Conservation (phyloP, 495 filamentous ascomycete genomes). For the Melanomma pulvis-pyrius region DNA sequence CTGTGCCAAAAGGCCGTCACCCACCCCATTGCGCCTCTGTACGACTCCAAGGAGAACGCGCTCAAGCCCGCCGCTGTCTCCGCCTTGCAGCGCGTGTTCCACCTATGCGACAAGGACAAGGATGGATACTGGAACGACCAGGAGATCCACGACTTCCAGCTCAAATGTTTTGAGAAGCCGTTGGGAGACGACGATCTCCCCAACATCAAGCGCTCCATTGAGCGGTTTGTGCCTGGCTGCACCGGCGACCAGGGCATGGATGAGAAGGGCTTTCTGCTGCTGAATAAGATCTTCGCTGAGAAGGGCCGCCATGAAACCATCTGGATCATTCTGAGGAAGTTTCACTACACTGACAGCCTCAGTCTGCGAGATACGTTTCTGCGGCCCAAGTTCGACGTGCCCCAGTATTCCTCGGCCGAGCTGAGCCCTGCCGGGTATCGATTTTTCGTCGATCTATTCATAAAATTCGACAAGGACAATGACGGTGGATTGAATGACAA, state of each 20-base stretch:
- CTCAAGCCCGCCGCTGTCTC: constrained; percentile 87
- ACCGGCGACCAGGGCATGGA: constrained; percentile 74
- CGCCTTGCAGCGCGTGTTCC: constrained; percentile 87
- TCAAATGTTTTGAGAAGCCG: constrained; percentile 85
- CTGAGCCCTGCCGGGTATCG: constrained; percentile 92
- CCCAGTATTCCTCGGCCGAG: constrained; percentile 86
- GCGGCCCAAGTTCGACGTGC: constrained; percentile 93
- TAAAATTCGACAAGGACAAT: constrained; percentile 94
- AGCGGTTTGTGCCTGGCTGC: constrained; percentile 64
- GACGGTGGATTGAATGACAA: constrained; percentile 88
- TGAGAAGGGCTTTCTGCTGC: constrained; percentile 76
- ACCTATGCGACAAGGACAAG: constrained; percentile 92
- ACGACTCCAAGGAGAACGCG: constrained; percentile 85
- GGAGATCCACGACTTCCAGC: constrained; percentile 88
- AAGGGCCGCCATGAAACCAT: constrained; percentile 98
- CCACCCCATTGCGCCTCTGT: constrained; percentile 93
- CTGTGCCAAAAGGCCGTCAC: constrained; percentile 98
- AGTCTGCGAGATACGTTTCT: constrained; percentile 87
- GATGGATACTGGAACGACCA: constrained; percentile 91
- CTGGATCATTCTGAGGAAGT: constrained; percentile 94
- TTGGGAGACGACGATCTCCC: constrained; percentile 75
- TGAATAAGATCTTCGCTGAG: constrained; percentile 95
- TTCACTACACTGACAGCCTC: constrained; percentile 93
- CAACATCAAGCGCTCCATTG: constrained; percentile 84
- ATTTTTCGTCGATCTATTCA: constrained; percentile 96